Percentiles rank a stretch among this genome's conserved stretches.
Evolutionary conservation across 1,284 basidiomycete genomes (phyloP).

Genomic region (Trichosporon sp.): DNA sequence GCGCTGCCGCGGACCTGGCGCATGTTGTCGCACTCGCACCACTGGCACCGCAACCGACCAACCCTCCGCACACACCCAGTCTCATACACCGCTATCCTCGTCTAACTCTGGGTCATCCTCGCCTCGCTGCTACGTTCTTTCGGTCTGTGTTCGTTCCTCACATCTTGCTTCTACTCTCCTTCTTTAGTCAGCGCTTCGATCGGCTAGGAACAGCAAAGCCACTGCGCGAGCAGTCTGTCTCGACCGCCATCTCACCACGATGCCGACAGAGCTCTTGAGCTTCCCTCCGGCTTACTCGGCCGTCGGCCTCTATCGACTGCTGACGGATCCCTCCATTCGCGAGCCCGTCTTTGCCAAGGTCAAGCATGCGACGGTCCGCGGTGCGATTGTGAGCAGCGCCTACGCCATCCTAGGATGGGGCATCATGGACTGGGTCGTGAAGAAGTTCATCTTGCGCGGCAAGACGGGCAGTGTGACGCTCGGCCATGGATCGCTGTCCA

Average conservation of each 20-base stretch:
- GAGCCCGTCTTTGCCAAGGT: constrained; percentile 44
- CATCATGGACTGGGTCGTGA: constrained; percentile 41
- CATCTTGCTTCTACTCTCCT: neutral
- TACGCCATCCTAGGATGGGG: constrained; percentile 39
- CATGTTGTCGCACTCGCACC: neutral
- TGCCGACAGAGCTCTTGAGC: constrained; percentile 46
- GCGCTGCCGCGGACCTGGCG: neutral
- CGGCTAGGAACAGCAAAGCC: neutral
- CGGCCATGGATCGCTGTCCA: constrained; percentile 23
- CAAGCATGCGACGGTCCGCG: constrained; percentile 43
- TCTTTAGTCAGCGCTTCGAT: neutral
- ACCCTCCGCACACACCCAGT: too few species aligned
- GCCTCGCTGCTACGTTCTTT: too few species aligned
- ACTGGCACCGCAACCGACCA: neutral
- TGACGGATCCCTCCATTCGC: constrained; percentile 41
- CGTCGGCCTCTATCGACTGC: constrained; percentile 41
- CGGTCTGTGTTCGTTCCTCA: neutral
- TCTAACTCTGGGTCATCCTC: too few species aligned
- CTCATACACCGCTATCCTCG: too few species aligned
- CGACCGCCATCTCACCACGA: constrained; percentile 9
- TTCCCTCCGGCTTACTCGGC: constrained; percentile 44
- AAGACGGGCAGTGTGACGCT: constrained; percentile 23
- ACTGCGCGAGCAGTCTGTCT: neutral
- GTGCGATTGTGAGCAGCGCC: constrained; percentile 34
- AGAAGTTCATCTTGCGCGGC: constrained; percentile 30